Evolutionary conservation across 2,329 filamentous ascomycete genomes (phyloP), one percentile per base, ranked within the genome.

Genomic region (Nannizziopsis barbatae): DNA sequence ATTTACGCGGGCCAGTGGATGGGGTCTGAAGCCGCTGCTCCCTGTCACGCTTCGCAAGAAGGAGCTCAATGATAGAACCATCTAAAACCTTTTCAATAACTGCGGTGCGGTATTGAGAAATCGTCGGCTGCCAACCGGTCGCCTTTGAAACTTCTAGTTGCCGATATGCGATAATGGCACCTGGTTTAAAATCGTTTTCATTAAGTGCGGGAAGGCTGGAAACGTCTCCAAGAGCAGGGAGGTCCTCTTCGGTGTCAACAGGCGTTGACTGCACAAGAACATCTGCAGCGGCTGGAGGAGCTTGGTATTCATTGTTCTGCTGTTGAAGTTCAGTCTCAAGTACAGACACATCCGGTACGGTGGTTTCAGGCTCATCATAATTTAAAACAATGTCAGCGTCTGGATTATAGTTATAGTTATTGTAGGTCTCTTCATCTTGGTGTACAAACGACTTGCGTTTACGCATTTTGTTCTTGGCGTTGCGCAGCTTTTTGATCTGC

Each of bases 1-100:
- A 94, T 8, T 86, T 65, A 8, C 86, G 75, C 52, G 83, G 72
- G 0, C 86, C 87, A 0, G 83, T 81, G 35, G 75, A 66, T 9
- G 79, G 73, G 57, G 76, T 81, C 53, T 80, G 62, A 30, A 36
- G 35, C 2, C 39, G 50, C 47, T 76, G 73, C 4, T 73, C 65
- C 42, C 82, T 70, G 59, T 93, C 84, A 22, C 84, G 76, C 52
- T 75, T 74, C 2, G 87, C 86, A 2, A 94, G 73, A 9, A 74
- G 71, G 3, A 93, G 67, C 17, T 74, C 69, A 12, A 94, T 61
- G 0, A 60, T 67, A 3, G 67, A 72, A 42, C 77, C 72, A 0
- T 77, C 74, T 15, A 71, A 67, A 0, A 79, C 63, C 1, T 72
- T 69, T n/a, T 79, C 69, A 4, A 88, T 69, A 22, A 83, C 64